phyloP scores from a whole-genome alignment of 192 early-diverging fungal genomes.

The Rhizophlyctis rosea region DNA sequence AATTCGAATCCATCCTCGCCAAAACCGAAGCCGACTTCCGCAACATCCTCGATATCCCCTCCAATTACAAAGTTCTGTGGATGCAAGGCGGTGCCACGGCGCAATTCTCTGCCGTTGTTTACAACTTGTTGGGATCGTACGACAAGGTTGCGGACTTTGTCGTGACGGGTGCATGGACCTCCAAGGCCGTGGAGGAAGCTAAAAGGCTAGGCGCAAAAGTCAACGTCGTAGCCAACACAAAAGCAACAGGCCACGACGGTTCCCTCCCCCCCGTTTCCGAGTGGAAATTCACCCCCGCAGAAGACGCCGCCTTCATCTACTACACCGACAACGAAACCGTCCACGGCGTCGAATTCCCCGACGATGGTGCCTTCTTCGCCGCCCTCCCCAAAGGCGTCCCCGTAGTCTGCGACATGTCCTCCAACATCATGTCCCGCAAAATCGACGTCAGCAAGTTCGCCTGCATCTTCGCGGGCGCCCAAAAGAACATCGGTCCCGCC shows the following conservation, averaged over 20 bases:
- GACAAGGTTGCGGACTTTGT: constrained; percentile 75
- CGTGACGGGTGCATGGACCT: constrained; percentile 89
- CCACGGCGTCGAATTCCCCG: constrained; percentile 86
- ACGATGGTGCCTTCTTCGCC: constrained; percentile 59
- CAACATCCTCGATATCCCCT: constrained; percentile 71
- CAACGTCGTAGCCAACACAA: constrained; percentile 77
- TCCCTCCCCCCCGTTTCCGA: constrained; percentile 51
- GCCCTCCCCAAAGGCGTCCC: constrained; percentile 53
- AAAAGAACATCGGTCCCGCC: constrained; percentile 86
- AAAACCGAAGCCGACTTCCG: constrained; percentile 72
- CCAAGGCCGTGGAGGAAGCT: constrained; percentile 83
- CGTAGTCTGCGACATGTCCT: constrained; percentile 76
- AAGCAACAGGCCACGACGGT: constrained; percentile 49
- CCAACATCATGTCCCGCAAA: constrained; percentile 48
- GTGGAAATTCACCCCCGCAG: constrained; percentile 62
- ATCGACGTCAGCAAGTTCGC: constrained; percentile 81
- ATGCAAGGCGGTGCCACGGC: constrained; percentile 94
- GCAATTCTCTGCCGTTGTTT: constrained; percentile 85
- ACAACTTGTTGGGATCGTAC: constrained; percentile 69
- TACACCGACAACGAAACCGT: constrained; percentile 99
- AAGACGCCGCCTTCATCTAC: constrained; percentile 82
- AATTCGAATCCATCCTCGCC: constrained; percentile 73
- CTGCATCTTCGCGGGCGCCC: constrained; percentile 91
- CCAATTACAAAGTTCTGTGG: constrained; percentile 86
- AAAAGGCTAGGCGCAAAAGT: constrained; percentile 69